Conservation (phyloP, 169 alveolate genomes). For the Plasmodium falciparum region DNA sequence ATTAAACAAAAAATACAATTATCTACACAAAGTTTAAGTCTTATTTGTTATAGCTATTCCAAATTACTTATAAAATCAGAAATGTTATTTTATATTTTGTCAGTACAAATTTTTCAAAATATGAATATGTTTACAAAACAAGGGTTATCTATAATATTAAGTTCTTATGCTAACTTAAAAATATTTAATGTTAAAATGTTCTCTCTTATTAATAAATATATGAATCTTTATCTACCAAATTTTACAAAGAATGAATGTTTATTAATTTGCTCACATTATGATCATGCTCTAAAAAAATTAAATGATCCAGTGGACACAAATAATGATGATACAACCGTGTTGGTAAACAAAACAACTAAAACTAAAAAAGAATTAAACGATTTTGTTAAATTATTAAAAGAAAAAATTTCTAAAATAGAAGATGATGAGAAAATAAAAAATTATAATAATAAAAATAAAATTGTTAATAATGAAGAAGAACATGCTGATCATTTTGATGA, state of each 20-base stretch:
- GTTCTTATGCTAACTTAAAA: slow-evolving; percentile 50
- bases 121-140: slow-evolving; percentile 62
- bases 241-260: slow-evolving; percentile 35
- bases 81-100: slow-evolving; percentile 53
- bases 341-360: slow-evolving; percentile 13
- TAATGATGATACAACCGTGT: not conserved
- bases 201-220: slow-evolving; percentile 45
- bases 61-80: slow-evolving; percentile 70
- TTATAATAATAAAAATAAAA: not conserved
- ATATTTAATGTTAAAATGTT: slow-evolving; percentile 66
- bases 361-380: slow-evolving; percentile 43
- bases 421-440: not conserved
- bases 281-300: slow-evolving; percentile 33
- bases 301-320: slow-evolving; percentile 1
- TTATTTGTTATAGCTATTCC: slow-evolving; percentile 61
- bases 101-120: slow-evolving; percentile 61
- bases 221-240: slow-evolving; percentile 40
- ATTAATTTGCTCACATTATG: slow-evolving; percentile 37
- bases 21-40: slow-evolving; percentile 76
- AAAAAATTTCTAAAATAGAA: not conserved
- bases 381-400: slow-evolving; percentile 8
- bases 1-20: slow-evolving; percentile 54
- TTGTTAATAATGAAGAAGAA: not conserved
- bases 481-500: slow-evolving; percentile 22
- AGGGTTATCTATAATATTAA: slow-evolving; percentile 51